Evolutionary conservation across 768 basidiomycete genomes (phyloP), one percentile per base, ranked within the genome.

Genomic region (Baorangia bicolor): DNA sequence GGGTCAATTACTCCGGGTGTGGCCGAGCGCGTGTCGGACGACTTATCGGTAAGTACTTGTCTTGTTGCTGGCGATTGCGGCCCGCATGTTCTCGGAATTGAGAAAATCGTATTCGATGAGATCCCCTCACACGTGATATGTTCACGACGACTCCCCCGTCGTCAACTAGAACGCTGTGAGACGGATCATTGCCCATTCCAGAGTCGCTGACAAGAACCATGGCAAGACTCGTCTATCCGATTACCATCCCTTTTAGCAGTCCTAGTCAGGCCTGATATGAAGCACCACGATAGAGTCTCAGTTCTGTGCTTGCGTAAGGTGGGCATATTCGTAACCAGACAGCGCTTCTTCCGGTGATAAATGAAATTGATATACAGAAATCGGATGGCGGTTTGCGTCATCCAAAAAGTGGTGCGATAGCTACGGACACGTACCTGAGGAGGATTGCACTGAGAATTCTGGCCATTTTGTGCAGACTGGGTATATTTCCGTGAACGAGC

Each of bases 381-480:
- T 53, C 20, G 40, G 28, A 27, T 52, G 39, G 35, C 35, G 54
- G 34, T 56, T 56, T 55, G 53, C 55, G 60, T 59, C 65, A 49
- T 53, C 27, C 50, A 37, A 35, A 34, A 31, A 40, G 23, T 43
- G 48, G 53, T 56, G 66, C 68, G 68, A 51, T 30, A 56, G 53
- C 49, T 44, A 60, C 61, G 58, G 60, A 63, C 30, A 53, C 41
- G 63, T 58, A 56, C 61, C 64, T 57, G 58, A 31, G 51, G 65
- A 62, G 65, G 65, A 69, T 70, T 62, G 37, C 47, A 51, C 39
- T n/a, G 51, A 60, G 64, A 65, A 70, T 25, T 38, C 21, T 39
- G 9, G 27, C 27, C 43, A 41, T 52, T 41, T 41, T 54, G 25
- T 25, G 46, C 51, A 49, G 44, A 54, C 49, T n/a, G 21, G 55